Base-by-base conservation (phyloP, 345 rosid genomes). In the Anastatica hierochuntica region DNA sequence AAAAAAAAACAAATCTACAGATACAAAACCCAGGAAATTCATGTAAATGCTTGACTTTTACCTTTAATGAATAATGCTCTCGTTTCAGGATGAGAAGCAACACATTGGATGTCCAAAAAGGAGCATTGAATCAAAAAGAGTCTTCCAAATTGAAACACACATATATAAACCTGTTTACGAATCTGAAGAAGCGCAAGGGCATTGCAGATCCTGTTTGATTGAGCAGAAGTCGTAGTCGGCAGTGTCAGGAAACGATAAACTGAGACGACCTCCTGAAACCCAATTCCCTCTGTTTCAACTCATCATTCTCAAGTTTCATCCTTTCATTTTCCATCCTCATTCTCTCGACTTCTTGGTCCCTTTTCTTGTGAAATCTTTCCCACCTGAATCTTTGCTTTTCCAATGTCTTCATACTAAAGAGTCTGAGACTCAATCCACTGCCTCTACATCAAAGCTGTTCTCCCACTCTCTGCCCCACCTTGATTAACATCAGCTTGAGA, bases 241-340 rank as follows among this genome's bases (percentile, higher is more conserved):
- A 74, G 43, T 42, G 52, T 27, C 5, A 78, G 60, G 10, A 5
- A 11, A n/a, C 11, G 57, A 69, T 66, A 82, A 31, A 53, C 76
- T 5, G 71, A 26, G 39, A 48, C 46, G 47, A 85, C 39, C 68
- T 80, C 87, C 87, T 82, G 77, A 23, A 60, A 50, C 66, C 56
- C 56, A 66, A 10, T 58, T 52, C 56, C 66, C 81, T 84, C 47
- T 49, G 73, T 70, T 72, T 82, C 72, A 90, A 62, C 50, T 84
- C 87, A 52, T 87, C 92, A 45, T 90, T 90, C 78, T 82, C 92
- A 41, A 87, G 85, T 77, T 75, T 90, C 92, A 84, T 80, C 72
- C 78, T 80, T 73, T 87, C 95, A 35, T 90, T 90, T 69, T 84
- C 92, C 79, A 80, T 68, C 49, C 76, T 84, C 75, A 80, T 35